Percentiles rank a stretch among this genome's conserved stretches.
phyloP scores from a whole-genome alignment of 2,329 filamentous ascomycete species.

The Fusarium torreyae region DNA sequence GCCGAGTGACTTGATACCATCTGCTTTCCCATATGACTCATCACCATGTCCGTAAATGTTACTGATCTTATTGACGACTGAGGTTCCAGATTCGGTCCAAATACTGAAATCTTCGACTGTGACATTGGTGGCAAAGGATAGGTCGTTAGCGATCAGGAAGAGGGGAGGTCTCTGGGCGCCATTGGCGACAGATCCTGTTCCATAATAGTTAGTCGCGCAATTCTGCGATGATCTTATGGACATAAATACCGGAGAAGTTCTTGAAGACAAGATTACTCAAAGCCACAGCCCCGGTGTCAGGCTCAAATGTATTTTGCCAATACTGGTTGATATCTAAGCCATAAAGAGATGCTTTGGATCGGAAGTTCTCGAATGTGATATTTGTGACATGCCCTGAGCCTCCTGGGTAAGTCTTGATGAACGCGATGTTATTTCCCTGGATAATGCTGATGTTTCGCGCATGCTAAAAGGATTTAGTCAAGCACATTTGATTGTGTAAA shows the following conservation, averaged over 20 bases:
- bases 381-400: background rate
- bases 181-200: background rate
- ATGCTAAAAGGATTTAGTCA: background rate
- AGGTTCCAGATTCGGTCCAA: background rate
- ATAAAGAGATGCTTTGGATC: background rate
- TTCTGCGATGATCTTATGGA: rapidly evolving
- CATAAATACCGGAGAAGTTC: background rate
- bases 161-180: background rate
- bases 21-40: background rate
- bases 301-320: background rate
- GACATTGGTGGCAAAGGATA: constrained; percentile 3
- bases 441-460: constrained; percentile 2
- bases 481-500: rapidly evolving
- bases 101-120: background rate
- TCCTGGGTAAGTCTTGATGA: constrained; percentile 11
- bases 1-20: background rate
- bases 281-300: background rate
- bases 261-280: background rate
- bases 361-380: constrained; percentile 4
- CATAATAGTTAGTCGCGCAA: background rate
- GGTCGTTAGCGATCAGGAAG: background rate
- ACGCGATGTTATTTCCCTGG: constrained; percentile 5
- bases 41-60: constrained; percentile 1
- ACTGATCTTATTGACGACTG: background rate
- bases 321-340: constrained; percentile 1